Evolutionary conservation across 192 early-diverging fungal genomes (phyloP).

Genomic region (Entophlyctis helioformis): DNA sequence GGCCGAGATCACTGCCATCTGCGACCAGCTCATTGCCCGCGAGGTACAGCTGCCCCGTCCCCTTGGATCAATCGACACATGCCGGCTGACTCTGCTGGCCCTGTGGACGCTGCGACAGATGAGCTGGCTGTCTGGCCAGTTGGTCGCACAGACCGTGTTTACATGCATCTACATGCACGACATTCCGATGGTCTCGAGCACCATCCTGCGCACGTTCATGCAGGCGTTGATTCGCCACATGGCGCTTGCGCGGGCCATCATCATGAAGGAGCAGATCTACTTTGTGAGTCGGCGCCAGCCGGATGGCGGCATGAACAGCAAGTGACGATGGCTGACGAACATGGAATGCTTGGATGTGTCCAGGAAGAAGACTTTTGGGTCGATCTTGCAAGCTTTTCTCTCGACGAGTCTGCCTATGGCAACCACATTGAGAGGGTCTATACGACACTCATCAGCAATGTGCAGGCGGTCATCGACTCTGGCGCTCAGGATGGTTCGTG

Average conservation of each 20-base stretch:
- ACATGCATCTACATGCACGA: constrained; percentile 13
- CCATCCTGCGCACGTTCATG: constrained; percentile 3
- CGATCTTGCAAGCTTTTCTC: not conserved
- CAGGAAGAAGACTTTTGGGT: constrained; percentile 1
- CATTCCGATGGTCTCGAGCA: not conserved
- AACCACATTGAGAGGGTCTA: too few relatives aligned
- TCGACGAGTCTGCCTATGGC: too few relatives aligned
- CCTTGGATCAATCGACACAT: too few relatives aligned
- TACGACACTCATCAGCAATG: too few relatives aligned
- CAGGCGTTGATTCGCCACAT: constrained; percentile 2
- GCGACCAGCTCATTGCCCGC: constrained; percentile 6
- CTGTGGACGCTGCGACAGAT: too few relatives aligned
- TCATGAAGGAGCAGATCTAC: constrained; percentile 4
- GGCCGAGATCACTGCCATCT: constrained; percentile 10
- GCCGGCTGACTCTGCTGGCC: too few relatives aligned
- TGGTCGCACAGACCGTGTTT: constrained; percentile 13
- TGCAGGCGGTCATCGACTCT: too few relatives aligned
- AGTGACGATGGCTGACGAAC: constrained; percentile 4
- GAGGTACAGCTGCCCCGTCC: constrained; percentile 1
- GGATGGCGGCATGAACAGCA: constrained; percentile 10
- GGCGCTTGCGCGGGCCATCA: not conserved
- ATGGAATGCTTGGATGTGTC: constrained; percentile 9
- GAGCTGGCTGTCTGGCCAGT: constrained; percentile 10
- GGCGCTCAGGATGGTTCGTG: too few relatives aligned
- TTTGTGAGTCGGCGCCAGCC: too few relatives aligned